A percentile compares a stretch with the other conserved stretches of the same genome.
Conservation (phyloP, 805 yeast species). For the Metschnikowia dekortorum region DNA sequence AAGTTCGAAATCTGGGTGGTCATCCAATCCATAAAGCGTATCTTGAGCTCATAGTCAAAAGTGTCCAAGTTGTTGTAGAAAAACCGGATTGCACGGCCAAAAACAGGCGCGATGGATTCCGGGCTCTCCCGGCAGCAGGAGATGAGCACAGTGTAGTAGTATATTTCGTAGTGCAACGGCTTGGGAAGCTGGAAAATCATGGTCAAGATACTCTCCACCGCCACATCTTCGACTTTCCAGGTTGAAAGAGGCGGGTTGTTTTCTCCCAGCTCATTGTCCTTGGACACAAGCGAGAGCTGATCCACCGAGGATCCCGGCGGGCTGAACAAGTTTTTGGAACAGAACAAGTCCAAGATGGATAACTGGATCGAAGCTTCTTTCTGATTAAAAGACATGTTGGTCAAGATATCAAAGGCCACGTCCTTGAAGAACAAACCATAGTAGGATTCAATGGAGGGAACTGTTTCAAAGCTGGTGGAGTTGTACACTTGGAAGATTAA, state of each 20-base stretch:
- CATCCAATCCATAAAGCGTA: slow-evolving; percentile 84
- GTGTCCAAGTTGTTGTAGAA: slow-evolving; percentile 63
- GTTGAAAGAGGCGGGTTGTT: slow-evolving; percentile 52
- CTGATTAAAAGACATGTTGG: slow-evolving; percentile 83
- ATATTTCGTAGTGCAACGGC: slow-evolving; percentile 63
- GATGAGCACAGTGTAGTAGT: slow-evolving; percentile 78
- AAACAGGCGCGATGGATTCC: slow-evolving; percentile 81
- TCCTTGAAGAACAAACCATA: slow-evolving; percentile 64
- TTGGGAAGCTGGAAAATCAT: slow-evolving; percentile 72
- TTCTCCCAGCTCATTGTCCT: slow-evolving; percentile 40
- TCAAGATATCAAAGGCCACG: slow-evolving; percentile 66
- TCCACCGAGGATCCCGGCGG: slow-evolving; percentile 75
- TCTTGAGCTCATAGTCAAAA: slow-evolving; percentile 69
- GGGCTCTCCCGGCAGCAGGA: slow-evolving; percentile 79
- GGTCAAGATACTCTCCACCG: slow-evolving; percentile 75
- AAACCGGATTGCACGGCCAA: slow-evolving; percentile 83
- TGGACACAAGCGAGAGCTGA: slow-evolving; percentile 42
- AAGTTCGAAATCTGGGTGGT: slow-evolving; percentile 89
- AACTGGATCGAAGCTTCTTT: slow-evolving; percentile 82
- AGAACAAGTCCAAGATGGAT: slow-evolving; percentile 66
- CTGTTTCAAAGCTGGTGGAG: slow-evolving; percentile 59
- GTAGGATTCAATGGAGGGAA: slow-evolving; percentile 36
- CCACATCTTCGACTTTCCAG: slow-evolving; percentile 88
- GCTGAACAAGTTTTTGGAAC: slow-evolving; percentile 49
- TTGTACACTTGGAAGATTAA: slow-evolving; percentile 57